Conservation (phyloP, 2,329 filamentous ascomycete species). For the Ascochyta clinopodiicola region DNA sequence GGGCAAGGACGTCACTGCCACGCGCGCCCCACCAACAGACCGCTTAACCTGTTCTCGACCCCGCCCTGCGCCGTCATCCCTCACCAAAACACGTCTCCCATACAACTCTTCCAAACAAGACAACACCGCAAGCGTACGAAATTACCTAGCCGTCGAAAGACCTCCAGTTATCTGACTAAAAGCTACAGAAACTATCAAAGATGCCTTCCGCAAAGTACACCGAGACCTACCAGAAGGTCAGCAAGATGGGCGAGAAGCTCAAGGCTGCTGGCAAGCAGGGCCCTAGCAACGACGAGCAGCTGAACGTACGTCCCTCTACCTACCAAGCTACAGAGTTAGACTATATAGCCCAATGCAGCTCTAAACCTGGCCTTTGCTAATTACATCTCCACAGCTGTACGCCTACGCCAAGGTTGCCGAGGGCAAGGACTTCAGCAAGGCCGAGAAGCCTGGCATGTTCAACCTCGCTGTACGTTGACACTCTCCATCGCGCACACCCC, state of each 20-base stretch:
- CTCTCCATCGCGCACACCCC: background rate
- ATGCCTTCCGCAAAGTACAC: slow-evolving; percentile 43
- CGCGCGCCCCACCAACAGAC: slow-evolving; percentile 15
- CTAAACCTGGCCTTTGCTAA: slow-evolving; percentile 6
- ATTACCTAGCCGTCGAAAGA: background rate
- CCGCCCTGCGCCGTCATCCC: slow-evolving; percentile 13
- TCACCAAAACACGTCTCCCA: slow-evolving; percentile 17
- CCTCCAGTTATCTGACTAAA: background rate
- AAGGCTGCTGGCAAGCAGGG: slow-evolving; percentile 33
- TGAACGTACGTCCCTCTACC: slow-evolving; percentile 54
- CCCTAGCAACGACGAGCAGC: slow-evolving; percentile 48
- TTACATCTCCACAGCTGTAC: slow-evolving; percentile 54
- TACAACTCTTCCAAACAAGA: slow-evolving; percentile 6
- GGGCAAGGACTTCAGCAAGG: slow-evolving; percentile 48
- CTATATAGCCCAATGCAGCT: background rate
- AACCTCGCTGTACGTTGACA: slow-evolving; percentile 66
- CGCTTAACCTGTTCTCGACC: slow-evolving; percentile 17
- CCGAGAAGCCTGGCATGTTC: slow-evolving; percentile 68
- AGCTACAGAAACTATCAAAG: slow-evolving; percentile 7
- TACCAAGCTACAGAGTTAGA: background rate
- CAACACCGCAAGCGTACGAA: slow-evolving; percentile 4
- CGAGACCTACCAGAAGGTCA: slow-evolving; percentile 41
- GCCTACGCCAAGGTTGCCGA: slow-evolving; percentile 55
- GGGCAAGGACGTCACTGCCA: slow-evolving; percentile 17
- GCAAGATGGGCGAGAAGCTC: slow-evolving; percentile 41